phyloP scores from a whole-genome alignment of 2,329 filamentous ascomycete genomes.

The Pseudodiploospora longispora region DNA sequence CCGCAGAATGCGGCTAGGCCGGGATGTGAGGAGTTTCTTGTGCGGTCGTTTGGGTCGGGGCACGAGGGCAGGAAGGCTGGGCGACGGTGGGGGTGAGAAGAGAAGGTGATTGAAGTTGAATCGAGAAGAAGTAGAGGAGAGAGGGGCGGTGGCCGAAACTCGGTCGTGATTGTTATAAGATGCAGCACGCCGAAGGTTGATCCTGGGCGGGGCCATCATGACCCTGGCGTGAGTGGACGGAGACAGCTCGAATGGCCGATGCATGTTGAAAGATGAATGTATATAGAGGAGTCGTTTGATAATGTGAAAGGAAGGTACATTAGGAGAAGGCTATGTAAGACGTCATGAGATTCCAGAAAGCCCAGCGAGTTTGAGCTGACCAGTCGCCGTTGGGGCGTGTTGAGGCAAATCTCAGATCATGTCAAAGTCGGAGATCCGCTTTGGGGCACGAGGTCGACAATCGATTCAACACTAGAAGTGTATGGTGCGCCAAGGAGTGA shows the following conservation, averaged over 20 bases:
- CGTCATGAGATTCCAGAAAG: no score
- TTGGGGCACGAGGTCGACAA: no score
- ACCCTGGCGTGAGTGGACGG: conserved; percentile 39
- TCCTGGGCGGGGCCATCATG: conserved; percentile 44
- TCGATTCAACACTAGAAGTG: no score
- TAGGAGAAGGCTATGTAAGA: no score
- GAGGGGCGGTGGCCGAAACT: conserved; percentile 24
- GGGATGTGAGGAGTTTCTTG: conserved; percentile 35
- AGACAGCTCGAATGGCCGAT: conserved; percentile 38
- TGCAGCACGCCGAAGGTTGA: conserved; percentile 51
- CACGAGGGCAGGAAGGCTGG: conserved; percentile 59
- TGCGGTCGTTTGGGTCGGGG: conserved; percentile 57
- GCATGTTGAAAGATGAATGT: conserved; percentile 26
- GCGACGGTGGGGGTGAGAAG: conserved; percentile 61
- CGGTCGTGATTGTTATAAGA: conserved; percentile 49
- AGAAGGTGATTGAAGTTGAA: conserved; percentile 61
- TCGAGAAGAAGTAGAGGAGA: conserved; percentile 53
- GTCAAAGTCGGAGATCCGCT: no score
- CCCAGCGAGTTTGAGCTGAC: no score
- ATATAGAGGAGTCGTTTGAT: no score
- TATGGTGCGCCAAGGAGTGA: no score
- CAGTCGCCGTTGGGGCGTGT: no score
- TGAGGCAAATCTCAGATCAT: no score
- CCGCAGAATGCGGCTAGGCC: conserved; percentile 50
- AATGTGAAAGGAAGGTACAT: no score